Evolutionary conservation across 768 basidiomycete genomes (phyloP), one percentile per base, ranked within the genome.

Genomic region (Coprinopsis cinerea): DNA sequence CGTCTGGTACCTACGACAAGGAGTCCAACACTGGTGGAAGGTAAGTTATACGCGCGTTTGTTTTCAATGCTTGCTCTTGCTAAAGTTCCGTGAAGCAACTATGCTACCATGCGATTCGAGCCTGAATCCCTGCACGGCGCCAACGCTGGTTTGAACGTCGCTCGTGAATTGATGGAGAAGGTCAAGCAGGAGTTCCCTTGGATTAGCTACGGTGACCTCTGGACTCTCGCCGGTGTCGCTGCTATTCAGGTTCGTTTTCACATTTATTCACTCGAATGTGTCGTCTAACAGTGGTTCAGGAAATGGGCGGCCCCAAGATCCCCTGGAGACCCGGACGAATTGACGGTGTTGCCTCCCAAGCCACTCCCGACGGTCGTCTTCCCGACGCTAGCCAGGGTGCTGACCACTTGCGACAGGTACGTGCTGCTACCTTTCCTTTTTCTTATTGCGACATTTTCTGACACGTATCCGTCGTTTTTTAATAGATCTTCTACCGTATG

Each of bases 61-160:
- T 39, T 39, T 24, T 26, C n/a, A 26, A 26, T 22, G 54, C 14
- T 28, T 27, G 25, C 18, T 26, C 34, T 43, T 32, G 52, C 45
- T 52, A 35, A 57, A 55, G 40, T 45, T 36, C 35, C 40, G 41
- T 51, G 35, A 24, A 87, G 90, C 75, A 97, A 99, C 78, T 93
- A 91, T 57, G 95, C 96, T 2, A 97, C 95, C 20, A 99, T 99
- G 95, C 88, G 95, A 49, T 99, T 97, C 68, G 79, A 82, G 47
- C 89, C 95, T 34, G 95, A 98, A 64, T 63, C 92, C 10, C 63
- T 76, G 24, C 92, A 98, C 62, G 80, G 73, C 28, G 92, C 91
- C 44, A 95, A 95, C 67, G 80, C 80, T 23, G 92, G 92, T 23
- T 74, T 95, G 48, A 67, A 85, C 53, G 63, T 92, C 48, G 94